Conservation (phyloP, 495 filamentous ascomycete species). For the Penicillium canariense region DNA sequence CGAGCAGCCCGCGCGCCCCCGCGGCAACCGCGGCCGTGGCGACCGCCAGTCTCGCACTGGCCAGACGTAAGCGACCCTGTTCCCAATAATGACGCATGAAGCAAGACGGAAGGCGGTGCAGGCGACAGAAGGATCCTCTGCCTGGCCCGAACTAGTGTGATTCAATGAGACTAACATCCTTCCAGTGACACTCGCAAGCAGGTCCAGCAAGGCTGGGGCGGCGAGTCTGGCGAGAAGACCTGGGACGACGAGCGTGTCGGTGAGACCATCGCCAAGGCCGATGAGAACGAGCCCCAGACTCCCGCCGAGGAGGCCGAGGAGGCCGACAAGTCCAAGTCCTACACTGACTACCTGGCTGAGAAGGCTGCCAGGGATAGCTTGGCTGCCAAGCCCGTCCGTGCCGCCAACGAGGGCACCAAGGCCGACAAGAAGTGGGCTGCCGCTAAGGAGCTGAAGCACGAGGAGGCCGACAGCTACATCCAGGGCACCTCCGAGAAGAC, state of each 20-base stretch:
- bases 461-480: slow-evolving; percentile 74
- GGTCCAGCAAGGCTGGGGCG: slow-evolving; percentile 87
- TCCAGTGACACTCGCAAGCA: slow-evolving; percentile 87
- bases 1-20: slow-evolving; percentile 48
- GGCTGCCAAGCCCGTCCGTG: slow-evolving; percentile 67
- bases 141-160: background rate
- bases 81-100: background rate
- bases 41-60: slow-evolving; percentile 80
- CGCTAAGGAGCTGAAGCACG: slow-evolving; percentile 72
- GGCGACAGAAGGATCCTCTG: background rate
- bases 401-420: slow-evolving; percentile 87
- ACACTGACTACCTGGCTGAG: slow-evolving; percentile 83
- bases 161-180: slow-evolving; percentile 10
- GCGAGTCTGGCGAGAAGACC: slow-evolving; percentile 71
- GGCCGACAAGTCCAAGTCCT: slow-evolving; percentile 86
- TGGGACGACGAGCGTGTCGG: slow-evolving; percentile 85
- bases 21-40: slow-evolving; percentile 59
- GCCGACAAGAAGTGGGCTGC: slow-evolving; percentile 86
- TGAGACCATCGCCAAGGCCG: slow-evolving; percentile 78
- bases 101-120: background rate
- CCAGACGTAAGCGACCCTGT: slow-evolving; percentile 56
- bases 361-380: slow-evolving; percentile 77
- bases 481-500: slow-evolving; percentile 72
- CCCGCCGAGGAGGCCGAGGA: slow-evolving; percentile 56
- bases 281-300: slow-evolving; percentile 62